These are phyloP conservation scores for Cryphonectria carpinicola DNA, from an alignment of 2,329 filamentous ascomycete genomes.

Conservation along the genomic window DNA sequence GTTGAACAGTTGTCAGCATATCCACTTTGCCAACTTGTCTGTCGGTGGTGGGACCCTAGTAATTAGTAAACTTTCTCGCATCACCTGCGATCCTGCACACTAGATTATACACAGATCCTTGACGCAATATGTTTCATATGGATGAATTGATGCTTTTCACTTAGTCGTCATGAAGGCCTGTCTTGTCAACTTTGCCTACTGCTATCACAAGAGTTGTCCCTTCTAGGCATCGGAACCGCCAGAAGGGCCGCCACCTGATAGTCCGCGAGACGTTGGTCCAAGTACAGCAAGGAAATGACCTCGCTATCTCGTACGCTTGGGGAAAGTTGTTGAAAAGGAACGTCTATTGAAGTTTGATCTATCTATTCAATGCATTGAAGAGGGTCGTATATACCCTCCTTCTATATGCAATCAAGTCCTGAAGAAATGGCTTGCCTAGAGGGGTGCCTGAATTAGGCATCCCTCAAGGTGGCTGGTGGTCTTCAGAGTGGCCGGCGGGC, in stretches of 20 bases:
- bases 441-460: too few relatives aligned
- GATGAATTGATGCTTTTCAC: not conserved
- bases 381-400: too few relatives aligned
- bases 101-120: too few relatives aligned
- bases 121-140: not conserved
- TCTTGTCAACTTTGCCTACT: not conserved
- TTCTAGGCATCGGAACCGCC: not conserved
- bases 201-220: not conserved
- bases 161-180: not conserved
- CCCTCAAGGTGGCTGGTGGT: too few relatives aligned
- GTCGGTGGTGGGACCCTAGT: not conserved
- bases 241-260: not conserved
- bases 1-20: not conserved
- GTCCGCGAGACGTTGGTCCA: not conserved
- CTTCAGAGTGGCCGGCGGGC: too few relatives aligned
- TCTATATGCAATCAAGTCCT: too few relatives aligned
- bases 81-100: too few relatives aligned
- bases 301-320: not conserved
- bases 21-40: not conserved
- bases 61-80: not conserved
- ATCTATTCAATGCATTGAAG: too few relatives aligned
- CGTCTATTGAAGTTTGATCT: too few relatives aligned
- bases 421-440: too few relatives aligned
- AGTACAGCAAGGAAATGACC: not conserved
- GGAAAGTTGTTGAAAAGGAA: not conserved